phyloP scores from a whole-genome alignment of 306 rosid genomes.

The Begonia fuchsioides region DNA sequence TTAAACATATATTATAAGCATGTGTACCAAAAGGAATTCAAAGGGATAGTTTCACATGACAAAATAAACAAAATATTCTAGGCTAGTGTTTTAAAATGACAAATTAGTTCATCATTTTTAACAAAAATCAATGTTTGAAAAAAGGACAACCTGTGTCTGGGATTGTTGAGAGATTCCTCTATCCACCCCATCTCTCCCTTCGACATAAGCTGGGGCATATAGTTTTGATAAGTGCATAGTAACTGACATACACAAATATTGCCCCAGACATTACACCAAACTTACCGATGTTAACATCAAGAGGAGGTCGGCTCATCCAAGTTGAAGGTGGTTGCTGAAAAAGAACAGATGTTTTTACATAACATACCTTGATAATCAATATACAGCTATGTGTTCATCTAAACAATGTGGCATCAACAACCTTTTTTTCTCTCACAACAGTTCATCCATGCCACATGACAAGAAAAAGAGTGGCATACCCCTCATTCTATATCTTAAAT shows the following conservation, averaged over 20 bases:
- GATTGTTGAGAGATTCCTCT: conserved; percentile 64
- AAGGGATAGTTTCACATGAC: too few relatives aligned
- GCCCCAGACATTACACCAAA: conserved; percentile 6
- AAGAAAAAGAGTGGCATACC: neutral
- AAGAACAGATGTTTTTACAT: conserved; percentile 13
- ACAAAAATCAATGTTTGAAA: neutral
- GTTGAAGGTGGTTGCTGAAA: conserved; percentile 82
- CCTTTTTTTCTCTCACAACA: neutral
- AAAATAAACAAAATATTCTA: neutral
- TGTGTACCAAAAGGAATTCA: too few relatives aligned
- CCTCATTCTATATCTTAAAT: neutral
- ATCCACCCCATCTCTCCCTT: conserved; percentile 86
- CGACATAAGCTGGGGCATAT: conserved; percentile 72
- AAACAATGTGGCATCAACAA: neutral
- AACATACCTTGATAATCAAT: neutral
- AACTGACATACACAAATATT: conserved; percentile 4
- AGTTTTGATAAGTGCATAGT: conserved; percentile 18
- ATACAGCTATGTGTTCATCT: conserved; percentile 1
- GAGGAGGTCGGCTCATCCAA: conserved; percentile 86
- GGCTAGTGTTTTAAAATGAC: conserved; percentile 2
- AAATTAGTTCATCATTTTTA: neutral
- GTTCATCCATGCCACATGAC: neutral
- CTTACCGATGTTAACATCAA: conserved; percentile 98
- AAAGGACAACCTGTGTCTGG: conserved; percentile 57
- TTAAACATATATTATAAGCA: too few relatives aligned